These are phyloP conservation scores for Salpingoeca rosetta DNA, from an alignment of 78 protist species.

Conservation along the genomic window DNA sequence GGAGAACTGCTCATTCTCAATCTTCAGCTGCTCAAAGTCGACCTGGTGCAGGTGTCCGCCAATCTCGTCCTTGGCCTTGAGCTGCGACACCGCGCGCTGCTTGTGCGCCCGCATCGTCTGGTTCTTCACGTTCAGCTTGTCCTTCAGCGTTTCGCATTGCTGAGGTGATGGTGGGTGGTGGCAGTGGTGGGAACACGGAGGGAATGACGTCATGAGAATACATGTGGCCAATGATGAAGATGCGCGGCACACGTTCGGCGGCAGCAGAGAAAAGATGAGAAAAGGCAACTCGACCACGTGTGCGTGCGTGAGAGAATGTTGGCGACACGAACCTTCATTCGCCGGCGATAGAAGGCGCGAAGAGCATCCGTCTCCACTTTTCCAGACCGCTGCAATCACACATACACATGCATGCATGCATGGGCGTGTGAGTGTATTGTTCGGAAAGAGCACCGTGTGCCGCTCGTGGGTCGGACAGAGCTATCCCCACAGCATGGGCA, in stretches of 20 bases:
- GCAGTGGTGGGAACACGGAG: too few species aligned
- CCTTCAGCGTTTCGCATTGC: constrained; percentile 13
- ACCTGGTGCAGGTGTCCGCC: constrained; percentile 50
- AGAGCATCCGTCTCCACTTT: neutral
- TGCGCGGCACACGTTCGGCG: neutral
- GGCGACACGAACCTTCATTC: neutral
- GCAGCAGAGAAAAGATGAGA: neutral
- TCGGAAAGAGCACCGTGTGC: too few species aligned
- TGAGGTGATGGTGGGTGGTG: too few species aligned
- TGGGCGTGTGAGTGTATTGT: too few species aligned
- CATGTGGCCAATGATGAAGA: neutral
- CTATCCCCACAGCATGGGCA: too few species aligned
- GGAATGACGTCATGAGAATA: too few species aligned
- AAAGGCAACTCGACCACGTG: too few species aligned
- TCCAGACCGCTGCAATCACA: neutral
- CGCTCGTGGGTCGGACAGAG: too few species aligned
- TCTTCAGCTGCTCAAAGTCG: constrained; percentile 75
- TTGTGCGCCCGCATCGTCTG: constrained; percentile 23
- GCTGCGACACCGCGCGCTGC: constrained; percentile 30
- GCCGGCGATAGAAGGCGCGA: neutral
- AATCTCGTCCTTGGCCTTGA: constrained; percentile 61
- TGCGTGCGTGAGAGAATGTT: neutral
- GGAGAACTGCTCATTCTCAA: constrained; percentile 65
- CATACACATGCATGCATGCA: too few species aligned
- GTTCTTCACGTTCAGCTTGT: constrained; percentile 47